Percentiles rank a stretch among this genome's conserved stretches.
Evolutionary conservation across 805 yeast genomes (phyloP).

Genomic region (Torulaspora maleeae): DNA sequence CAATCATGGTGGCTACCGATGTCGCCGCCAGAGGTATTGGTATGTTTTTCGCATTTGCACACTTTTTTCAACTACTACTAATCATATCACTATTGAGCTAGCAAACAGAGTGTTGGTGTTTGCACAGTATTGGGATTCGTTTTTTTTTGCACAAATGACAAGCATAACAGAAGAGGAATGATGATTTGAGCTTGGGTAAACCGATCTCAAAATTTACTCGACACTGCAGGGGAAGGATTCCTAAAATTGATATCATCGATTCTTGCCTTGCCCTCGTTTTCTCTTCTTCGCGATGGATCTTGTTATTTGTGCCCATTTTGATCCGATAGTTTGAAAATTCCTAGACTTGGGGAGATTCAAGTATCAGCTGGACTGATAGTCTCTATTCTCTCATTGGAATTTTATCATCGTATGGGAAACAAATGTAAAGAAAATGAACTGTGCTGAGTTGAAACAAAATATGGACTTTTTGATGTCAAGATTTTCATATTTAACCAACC

Average conservation of each 20-base stretch:
- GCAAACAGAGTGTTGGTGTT: constrained; percentile 15
- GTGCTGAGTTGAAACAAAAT: constrained; percentile 14
- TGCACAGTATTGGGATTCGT: constrained; percentile 12
- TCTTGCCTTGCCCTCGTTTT: constrained; percentile 1
- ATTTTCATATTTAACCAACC: constrained; percentile 13
- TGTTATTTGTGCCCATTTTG: constrained; percentile 12
- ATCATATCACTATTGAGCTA: constrained; percentile 6
- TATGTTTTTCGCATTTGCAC: constrained; percentile 48
- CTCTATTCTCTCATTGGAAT: constrained; percentile 1
- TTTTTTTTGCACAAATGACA: constrained; percentile 11
- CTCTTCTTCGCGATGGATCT: constrained; percentile 4
- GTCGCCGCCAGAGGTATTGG: constrained; percentile 99
- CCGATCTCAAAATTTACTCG: too few species aligned
- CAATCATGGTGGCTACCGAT: constrained; percentile 98
- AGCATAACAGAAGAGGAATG: constrained; percentile 2
- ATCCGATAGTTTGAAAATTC: constrained; percentile 4
- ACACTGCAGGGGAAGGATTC: too few species aligned
- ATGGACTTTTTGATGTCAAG: constrained; percentile 13
- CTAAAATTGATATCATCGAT: neutral
- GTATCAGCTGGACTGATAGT: constrained; percentile 10
- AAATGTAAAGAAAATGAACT: constrained; percentile 9
- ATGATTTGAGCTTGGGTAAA: neutral
- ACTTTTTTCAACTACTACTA: constrained; percentile 15
- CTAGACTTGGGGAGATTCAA: neutral
- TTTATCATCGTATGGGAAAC: constrained; percentile 8